Percentiles rank a stretch among this genome's conserved stretches.
phyloP scores from a whole-genome alignment of 345 rosid species.

The Salix viminalis region DNA sequence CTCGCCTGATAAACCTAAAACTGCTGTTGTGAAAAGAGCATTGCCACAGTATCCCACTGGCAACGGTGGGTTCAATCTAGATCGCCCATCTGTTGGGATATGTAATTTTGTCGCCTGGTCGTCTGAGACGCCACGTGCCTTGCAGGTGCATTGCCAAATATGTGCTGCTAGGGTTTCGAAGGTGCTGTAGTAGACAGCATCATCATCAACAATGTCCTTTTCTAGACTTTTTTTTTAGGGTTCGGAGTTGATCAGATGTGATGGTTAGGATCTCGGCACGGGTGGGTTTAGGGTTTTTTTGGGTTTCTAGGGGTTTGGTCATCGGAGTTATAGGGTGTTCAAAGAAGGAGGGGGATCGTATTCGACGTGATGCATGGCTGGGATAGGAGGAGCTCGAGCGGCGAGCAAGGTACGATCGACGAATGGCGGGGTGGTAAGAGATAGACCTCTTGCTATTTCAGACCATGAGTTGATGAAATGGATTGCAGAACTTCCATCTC shows the following conservation, averaged over 20 bases:
- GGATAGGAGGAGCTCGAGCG: conserved; percentile 14
- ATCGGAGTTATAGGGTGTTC: neutral
- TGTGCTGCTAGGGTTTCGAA: conserved; percentile 21
- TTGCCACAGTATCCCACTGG: conserved; percentile 46
- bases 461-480: conserved; percentile 32
- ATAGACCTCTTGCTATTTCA: conserved; percentile 16
- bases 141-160: conserved; percentile 30
- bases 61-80: conserved; percentile 36
- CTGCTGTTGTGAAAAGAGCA: conserved; percentile 28
- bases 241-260: conserved; percentile 14
- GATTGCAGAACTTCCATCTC: conserved; percentile 16
- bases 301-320: neutral
- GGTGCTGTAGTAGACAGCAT: conserved; percentile 1
- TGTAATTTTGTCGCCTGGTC: conserved; percentile 20
- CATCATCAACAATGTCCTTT: neutral
- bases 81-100: conserved; percentile 32
- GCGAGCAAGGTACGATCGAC: conserved; percentile 14
- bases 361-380: conserved; percentile 21
- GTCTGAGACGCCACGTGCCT: conserved; percentile 16
- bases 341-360: conserved; percentile 18
- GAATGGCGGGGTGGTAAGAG: neutral
- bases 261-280: conserved; percentile 6
- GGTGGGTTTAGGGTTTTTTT: neutral
- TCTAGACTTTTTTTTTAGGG: conserved; percentile 14
- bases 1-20: conserved; percentile 10